These are phyloP conservation scores for Colletotrichum theobromicola DNA, from an alignment of 2,329 filamentous ascomycete species.

Conservation along the genomic window DNA sequence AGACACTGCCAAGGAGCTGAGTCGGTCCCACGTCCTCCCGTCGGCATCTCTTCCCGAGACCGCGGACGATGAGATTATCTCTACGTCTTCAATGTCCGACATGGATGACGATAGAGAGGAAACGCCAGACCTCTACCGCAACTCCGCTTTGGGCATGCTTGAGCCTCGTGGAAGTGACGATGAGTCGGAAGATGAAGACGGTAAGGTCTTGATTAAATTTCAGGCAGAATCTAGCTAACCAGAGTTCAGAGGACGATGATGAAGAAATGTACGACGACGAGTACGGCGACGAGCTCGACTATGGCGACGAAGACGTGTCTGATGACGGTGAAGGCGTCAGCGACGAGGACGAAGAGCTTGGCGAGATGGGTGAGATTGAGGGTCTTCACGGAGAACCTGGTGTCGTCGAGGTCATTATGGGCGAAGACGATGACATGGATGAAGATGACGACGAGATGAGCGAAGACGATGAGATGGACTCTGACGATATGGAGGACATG, in stretches of 20 bases:
- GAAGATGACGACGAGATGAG: slow-evolving; percentile 62
- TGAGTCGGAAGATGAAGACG: slow-evolving; percentile 78
- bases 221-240: slow-evolving; percentile 23
- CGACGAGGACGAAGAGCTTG: slow-evolving; percentile 84
- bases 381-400: slow-evolving; percentile 67
- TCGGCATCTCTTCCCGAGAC: slow-evolving; percentile 66
- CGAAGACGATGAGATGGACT: slow-evolving; percentile 57
- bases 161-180: slow-evolving; percentile 84
- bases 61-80: slow-evolving; percentile 87
- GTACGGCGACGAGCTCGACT: slow-evolving; percentile 92
- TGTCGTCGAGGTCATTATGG: slow-evolving; percentile 80
- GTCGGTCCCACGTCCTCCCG: slow-evolving; percentile 78
- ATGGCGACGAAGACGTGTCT: slow-evolving; percentile 79
- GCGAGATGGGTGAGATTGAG: slow-evolving; percentile 86
- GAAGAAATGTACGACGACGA: slow-evolving; percentile 95
- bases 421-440: slow-evolving; percentile 69
- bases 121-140: slow-evolving; percentile 95
- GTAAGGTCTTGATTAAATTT: slow-evolving; percentile 32
- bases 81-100: slow-evolving; percentile 87
- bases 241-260: slow-evolving; percentile 63
- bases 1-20: slow-evolving; percentile 84
- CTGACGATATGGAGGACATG: slow-evolving; percentile 58
- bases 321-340: slow-evolving; percentile 86
- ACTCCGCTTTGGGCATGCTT: slow-evolving; percentile 93
- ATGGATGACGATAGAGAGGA: slow-evolving; percentile 87